Evolutionary conservation across 75 land plant genomes (phyloP).

Genomic region (Azolla pinnata): DNA sequence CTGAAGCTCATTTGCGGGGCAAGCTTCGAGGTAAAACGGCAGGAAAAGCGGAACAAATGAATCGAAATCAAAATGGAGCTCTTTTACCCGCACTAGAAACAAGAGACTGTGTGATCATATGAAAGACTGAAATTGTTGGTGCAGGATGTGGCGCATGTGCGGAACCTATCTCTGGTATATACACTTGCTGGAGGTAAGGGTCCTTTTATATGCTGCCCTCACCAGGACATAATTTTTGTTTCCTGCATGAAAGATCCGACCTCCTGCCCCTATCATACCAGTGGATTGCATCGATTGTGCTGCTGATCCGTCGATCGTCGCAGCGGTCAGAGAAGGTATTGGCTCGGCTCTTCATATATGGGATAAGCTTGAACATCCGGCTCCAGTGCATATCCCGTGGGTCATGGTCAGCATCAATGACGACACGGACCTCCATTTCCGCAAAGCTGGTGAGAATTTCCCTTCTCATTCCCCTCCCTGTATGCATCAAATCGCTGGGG

Average conservation of each 20-base stretch:
- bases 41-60: too few species aligned
- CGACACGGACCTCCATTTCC: slow-evolving; percentile 78
- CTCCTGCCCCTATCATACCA: too few species aligned
- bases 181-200: slow-evolving; percentile 75
- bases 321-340: slow-evolving; percentile 81
- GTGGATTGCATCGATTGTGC: slow-evolving; percentile 99
- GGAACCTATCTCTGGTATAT: slow-evolving; percentile 88
- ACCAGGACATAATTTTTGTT: not conserved
- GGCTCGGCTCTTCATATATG: slow-evolving; percentile 44
- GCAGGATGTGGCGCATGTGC: slow-evolving; percentile 79
- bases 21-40: slow-evolving; percentile 94
- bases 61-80: too few species aligned
- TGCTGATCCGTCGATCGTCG: slow-evolving; percentile 73
- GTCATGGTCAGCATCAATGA: slow-evolving; percentile 94
- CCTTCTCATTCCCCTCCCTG: too few species aligned
- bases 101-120: too few species aligned
- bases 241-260: too few species aligned
- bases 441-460: slow-evolving; percentile 66
- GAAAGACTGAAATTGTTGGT: not conserved
- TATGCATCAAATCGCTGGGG: too few species aligned
- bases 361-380: slow-evolving; percentile 3
- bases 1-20: slow-evolving; percentile 95
- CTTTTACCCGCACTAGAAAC: too few species aligned
- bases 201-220: not conserved
- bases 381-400: slow-evolving; percentile 53